A percentile compares a stretch with the other conserved stretches of the same genome.
Conservation (phyloP, 768 basidiomycete genomes). For the Russula sp. region DNA sequence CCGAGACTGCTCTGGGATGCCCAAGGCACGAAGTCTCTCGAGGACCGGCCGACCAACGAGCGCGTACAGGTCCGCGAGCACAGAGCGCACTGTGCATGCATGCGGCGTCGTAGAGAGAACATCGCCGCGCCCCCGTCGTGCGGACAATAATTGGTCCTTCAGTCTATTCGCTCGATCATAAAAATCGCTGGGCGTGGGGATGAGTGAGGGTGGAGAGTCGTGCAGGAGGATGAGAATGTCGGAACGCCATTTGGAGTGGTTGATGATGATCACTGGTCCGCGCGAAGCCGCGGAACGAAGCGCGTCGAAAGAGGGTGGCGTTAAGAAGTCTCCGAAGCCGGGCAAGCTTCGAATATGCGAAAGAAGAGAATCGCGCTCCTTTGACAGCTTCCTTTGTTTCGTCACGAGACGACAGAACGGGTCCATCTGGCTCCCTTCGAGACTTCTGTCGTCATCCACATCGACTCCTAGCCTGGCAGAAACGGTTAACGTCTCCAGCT, state of each 20-base stretch:
- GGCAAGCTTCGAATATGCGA: not conserved
- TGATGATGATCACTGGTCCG: constrained; percentile 16
- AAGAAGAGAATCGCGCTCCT: constrained; percentile 5
- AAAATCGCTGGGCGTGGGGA: not conserved
- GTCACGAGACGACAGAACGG: constrained; percentile 13
- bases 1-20: constrained; percentile 14
- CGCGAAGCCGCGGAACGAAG: constrained; percentile 9
- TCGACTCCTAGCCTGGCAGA: not conserved
- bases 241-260: constrained; percentile 14
- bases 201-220: not conserved
- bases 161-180: constrained; percentile 5
- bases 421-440: not conserved
- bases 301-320: not conserved
- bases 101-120: not conserved
- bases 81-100: not conserved
- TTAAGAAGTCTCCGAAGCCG: not conserved
- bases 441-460: no score
- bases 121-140: not conserved
- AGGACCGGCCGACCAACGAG: constrained; percentile 8
- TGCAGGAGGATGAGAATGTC: constrained; percentile 18
- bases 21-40: not conserved
- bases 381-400: not conserved
- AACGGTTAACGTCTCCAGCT: constrained; percentile 11
- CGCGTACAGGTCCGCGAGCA: constrained; percentile 10
- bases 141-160: not conserved